phyloP scores from a whole-genome alignment of 2,329 filamentous ascomycete species.

The Microcyclosporella mali region DNA sequence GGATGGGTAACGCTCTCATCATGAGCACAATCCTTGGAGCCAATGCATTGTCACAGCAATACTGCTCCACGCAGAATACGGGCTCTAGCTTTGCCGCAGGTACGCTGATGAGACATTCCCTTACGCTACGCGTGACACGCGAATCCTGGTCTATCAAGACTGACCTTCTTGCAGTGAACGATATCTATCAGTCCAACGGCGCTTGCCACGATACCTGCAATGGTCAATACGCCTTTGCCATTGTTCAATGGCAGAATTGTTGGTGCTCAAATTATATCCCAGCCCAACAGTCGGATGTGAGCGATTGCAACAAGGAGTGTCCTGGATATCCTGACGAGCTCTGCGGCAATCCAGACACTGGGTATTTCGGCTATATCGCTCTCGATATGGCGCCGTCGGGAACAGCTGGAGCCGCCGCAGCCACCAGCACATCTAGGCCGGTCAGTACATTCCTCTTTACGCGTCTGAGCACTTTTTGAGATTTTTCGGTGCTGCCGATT shows the following conservation, averaged over 20 bases:
- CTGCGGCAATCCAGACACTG: conserved; percentile 54
- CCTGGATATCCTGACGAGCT: conserved; percentile 62
- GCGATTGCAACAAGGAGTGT: conserved; percentile 53
- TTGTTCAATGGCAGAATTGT: conserved; percentile 60
- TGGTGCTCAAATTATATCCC: conserved; percentile 71
- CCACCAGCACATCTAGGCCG: conserved; percentile 19
- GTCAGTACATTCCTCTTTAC: conserved; percentile 17
- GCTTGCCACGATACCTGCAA: conserved; percentile 58
- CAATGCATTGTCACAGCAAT: conserved; percentile 29
- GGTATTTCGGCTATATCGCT: conserved; percentile 60
- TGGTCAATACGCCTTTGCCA: conserved; percentile 56
- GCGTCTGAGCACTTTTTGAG: not conserved
- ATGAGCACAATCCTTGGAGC: conserved; percentile 9
- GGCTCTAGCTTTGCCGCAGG: conserved; percentile 31
- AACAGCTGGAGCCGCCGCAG: conserved; percentile 41
- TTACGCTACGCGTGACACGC: conserved; percentile 4
- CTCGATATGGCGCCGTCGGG: conserved; percentile 52
- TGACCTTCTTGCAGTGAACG: conserved; percentile 24
- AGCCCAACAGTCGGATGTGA: conserved; percentile 31
- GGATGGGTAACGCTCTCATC: conserved; percentile 11
- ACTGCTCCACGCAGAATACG: conserved; percentile 44
- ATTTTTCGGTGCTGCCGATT: no score
- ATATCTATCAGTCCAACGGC: conserved; percentile 59
- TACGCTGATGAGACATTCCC: conserved; percentile 26
- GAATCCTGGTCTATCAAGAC: conserved; percentile 2